Percentiles rank a stretch among this genome's conserved stretches.
Evolutionary conservation across 208 protist species (phyloP).

Genomic region (Trypanosoma rangeli): DNA sequence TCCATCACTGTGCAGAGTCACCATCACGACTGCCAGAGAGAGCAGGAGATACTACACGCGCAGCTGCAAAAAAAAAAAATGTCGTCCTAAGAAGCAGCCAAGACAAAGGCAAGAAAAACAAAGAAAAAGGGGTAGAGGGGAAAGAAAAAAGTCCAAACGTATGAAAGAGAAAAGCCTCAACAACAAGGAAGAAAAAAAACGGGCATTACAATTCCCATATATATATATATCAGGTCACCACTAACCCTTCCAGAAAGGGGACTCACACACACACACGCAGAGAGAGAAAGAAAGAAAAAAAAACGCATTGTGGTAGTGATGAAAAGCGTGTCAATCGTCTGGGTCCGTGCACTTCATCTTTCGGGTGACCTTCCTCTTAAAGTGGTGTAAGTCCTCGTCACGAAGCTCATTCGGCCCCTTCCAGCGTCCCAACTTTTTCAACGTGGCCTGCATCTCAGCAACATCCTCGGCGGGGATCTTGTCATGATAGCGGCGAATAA

Average conservation of each 20-base stretch:
- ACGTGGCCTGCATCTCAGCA: slow-evolving; percentile 53
- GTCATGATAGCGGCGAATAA: slow-evolving; percentile 79
- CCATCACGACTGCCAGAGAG: background rate
- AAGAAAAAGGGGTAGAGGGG: background rate
- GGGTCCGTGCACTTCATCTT: slow-evolving; percentile 79
- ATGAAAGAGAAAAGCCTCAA: background rate
- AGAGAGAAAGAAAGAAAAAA: background rate
- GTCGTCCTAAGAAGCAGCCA: background rate
- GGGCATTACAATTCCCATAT: background rate
- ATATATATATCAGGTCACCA: too few species aligned
- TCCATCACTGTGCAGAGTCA: background rate
- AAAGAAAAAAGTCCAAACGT: background rate
- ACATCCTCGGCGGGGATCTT: slow-evolving; percentile 74
- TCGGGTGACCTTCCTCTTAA: slow-evolving; percentile 60
- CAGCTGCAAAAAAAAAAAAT: background rate
- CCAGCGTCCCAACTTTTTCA: slow-evolving; percentile 81
- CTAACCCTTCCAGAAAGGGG: too few species aligned
- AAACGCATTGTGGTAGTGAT: background rate
- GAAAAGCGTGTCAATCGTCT: slow-evolving; percentile 16
- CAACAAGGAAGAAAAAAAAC: background rate
- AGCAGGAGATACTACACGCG: background rate
- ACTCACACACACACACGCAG: background rate
- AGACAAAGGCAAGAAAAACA: background rate
- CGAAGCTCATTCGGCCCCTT: slow-evolving; percentile 67
- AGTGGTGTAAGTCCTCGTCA: slow-evolving; percentile 58